Conservation (phyloP, 2,329 filamentous ascomycete species). For the Ascochyta viciae-villosae region DNA sequence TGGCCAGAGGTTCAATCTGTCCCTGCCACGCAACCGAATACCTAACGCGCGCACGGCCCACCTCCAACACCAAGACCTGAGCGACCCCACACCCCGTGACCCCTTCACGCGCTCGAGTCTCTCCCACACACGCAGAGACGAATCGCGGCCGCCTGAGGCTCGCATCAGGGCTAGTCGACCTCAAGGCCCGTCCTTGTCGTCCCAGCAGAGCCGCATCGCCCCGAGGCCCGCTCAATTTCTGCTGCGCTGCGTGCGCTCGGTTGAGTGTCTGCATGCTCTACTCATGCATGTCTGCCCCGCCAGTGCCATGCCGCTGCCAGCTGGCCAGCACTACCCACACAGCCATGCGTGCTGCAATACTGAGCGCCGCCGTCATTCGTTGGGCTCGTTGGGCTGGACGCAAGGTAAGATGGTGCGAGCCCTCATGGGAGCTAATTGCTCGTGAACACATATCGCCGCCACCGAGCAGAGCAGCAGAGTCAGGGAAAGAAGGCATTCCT, state of each 20-base stretch:
- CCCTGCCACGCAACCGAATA: slow-evolving; percentile 36
- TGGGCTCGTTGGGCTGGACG: slow-evolving; percentile 35
- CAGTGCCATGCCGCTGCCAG: slow-evolving; percentile 41
- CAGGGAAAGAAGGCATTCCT: slow-evolving; percentile 42
- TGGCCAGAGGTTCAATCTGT: slow-evolving; percentile 48
- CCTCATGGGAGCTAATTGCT: slow-evolving; percentile 47
- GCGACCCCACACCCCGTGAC: slow-evolving; percentile 25
- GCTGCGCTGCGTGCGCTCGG: slow-evolving; percentile 33
- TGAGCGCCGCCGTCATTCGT: slow-evolving; percentile 42
- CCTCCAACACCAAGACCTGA: slow-evolving; percentile 1
- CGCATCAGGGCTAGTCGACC: slow-evolving; percentile 9
- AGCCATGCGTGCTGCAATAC: slow-evolving; percentile 44
- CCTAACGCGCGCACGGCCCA: slow-evolving; percentile 2
- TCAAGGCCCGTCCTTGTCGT: slow-evolving; percentile 2
- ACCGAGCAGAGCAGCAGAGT: slow-evolving; percentile 34
- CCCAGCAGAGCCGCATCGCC: slow-evolving; percentile 35
- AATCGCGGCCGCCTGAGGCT: slow-evolving; percentile 6
- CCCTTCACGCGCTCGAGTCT: slow-evolving; percentile 13
- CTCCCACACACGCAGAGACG: neutral
- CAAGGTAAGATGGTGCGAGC: slow-evolving; percentile 48
- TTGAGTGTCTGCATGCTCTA: slow-evolving; percentile 25
- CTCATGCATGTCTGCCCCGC: slow-evolving; percentile 40
- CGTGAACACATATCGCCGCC: slow-evolving; percentile 45
- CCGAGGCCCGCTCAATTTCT: slow-evolving; percentile 28
- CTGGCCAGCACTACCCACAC: slow-evolving; percentile 46